These are phyloP conservation scores for Phytopythium cucurbitacearum DNA, from an alignment of 352 stramenopile species.

Conservation along the genomic window DNA sequence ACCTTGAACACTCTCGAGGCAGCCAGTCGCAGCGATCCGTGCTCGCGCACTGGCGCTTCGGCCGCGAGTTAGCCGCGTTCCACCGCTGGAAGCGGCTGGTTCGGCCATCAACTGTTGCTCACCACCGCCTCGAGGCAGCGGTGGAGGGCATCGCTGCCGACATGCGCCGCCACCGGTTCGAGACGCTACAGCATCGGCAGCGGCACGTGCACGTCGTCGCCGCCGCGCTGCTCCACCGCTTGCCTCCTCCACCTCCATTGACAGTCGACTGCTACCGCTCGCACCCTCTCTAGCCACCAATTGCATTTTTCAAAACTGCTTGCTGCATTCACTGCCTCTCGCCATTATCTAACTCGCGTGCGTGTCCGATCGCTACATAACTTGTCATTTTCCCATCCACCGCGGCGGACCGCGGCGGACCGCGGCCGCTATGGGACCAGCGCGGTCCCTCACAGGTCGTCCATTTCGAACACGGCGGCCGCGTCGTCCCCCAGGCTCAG, in stretches of 20 bases:
- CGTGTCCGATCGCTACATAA: too few species aligned
- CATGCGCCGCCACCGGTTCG: slow-evolving; percentile 28
- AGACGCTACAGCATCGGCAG: slow-evolving; percentile 19
- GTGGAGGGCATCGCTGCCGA: slow-evolving; percentile 20
- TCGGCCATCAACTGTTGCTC: slow-evolving; percentile 12
- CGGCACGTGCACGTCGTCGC: slow-evolving; percentile 18
- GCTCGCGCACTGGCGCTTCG: slow-evolving; percentile 31
- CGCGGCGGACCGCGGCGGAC: too few species aligned
- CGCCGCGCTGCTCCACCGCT: background rate
- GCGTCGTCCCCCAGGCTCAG: slow-evolving; percentile 18
- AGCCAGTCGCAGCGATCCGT: slow-evolving; percentile 2
- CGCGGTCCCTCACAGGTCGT: slow-evolving; percentile 34
- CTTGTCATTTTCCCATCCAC: background rate
- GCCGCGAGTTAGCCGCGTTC: slow-evolving; percentile 25
- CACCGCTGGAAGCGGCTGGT: slow-evolving; percentile 26
- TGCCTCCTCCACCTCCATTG: background rate
- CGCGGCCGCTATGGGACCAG: too few species aligned
- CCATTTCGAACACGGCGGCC: slow-evolving; percentile 60
- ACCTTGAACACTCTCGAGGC: background rate
- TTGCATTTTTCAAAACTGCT: too few species aligned
- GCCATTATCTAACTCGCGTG: background rate
- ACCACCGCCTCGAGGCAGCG: slow-evolving; percentile 21
- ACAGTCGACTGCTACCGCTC: too few species aligned
- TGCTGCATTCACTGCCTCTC: too few species aligned
- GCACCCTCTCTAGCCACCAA: too few species aligned